Conservation (phyloP, 2,329 filamentous ascomycete species). For the Fusarium sp. region DNA sequence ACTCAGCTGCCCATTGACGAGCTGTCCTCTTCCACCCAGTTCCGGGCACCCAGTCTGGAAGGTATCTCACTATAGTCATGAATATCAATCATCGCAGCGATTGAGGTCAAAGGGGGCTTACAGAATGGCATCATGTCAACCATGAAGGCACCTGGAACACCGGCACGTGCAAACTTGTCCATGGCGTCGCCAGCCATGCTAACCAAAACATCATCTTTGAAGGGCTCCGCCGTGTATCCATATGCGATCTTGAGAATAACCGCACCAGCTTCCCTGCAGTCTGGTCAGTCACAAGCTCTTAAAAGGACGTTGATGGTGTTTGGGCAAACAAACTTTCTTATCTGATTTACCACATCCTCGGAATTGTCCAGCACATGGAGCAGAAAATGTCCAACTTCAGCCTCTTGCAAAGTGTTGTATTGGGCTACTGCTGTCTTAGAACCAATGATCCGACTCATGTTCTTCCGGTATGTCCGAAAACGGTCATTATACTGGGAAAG, state of each 20-base stretch:
- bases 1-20: conserved; percentile 14
- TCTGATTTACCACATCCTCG: conserved; percentile 52
- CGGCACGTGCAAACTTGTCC: conserved; percentile 24
- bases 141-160: conserved; percentile 27
- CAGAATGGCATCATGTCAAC: conserved; percentile 35
- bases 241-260: conserved; percentile 38
- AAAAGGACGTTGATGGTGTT: too few relatives aligned
- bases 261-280: conserved; percentile 24
- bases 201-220: conserved; percentile 26
- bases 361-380: conserved; percentile 52
- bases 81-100: not conserved
- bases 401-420: conserved; percentile 57
- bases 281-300: not conserved
- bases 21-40: conserved; percentile 24
- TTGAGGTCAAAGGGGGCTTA: not conserved
- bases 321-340: conserved; percentile 52
- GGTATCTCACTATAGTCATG: conserved; percentile 11
- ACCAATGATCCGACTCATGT: conserved; percentile 58
- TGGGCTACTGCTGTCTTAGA: conserved; percentile 53
- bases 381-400: conserved; percentile 48
- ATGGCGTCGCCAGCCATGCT: conserved; percentile 32
- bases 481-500: conserved; percentile 51
- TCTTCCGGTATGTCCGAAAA: conserved; percentile 58
- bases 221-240: conserved; percentile 32
- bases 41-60: conserved; percentile 35